Conservation (phyloP, 257 asterid genomes). For the Perilla frutescens region DNA sequence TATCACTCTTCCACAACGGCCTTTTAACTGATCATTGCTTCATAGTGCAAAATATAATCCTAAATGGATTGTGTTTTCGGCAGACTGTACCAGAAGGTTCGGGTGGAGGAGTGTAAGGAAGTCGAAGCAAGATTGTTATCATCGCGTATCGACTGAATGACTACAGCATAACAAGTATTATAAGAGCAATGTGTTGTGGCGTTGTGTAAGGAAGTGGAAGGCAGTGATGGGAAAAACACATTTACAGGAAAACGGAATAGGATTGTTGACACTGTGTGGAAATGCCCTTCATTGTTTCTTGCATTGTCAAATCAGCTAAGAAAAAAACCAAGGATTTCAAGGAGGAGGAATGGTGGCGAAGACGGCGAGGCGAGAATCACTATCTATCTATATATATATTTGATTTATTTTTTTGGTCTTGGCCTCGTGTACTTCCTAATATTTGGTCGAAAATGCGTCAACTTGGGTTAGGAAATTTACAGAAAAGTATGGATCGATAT, state of each 20-base stretch:
- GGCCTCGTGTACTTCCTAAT: too few relatives aligned
- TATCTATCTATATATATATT: too few relatives aligned
- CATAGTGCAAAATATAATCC: background rate
- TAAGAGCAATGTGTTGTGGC: background rate
- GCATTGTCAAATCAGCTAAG: background rate
- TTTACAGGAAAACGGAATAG: background rate
- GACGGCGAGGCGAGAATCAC: background rate
- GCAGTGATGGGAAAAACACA: background rate
- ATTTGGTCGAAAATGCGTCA: too few relatives aligned
- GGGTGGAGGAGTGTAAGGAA: constrained; percentile 9
- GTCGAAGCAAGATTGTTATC: constrained; percentile 7
- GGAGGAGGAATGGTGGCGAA: background rate
- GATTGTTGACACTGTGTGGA: background rate
- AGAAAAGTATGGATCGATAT: background rate
- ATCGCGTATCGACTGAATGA: background rate
- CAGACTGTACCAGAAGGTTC: constrained; percentile 41
- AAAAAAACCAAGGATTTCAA: background rate
- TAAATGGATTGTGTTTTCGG: background rate
- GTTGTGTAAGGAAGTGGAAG: background rate
- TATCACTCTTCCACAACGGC: background rate
- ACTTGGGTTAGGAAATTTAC: too few relatives aligned
- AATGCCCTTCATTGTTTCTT: background rate
- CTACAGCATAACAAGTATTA: background rate
- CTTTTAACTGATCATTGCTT: background rate
- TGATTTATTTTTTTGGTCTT: too few relatives aligned